Base-by-base conservation (phyloP, 176 grass and related monocot genomes). In the Phoenix dactylifera region DNA sequence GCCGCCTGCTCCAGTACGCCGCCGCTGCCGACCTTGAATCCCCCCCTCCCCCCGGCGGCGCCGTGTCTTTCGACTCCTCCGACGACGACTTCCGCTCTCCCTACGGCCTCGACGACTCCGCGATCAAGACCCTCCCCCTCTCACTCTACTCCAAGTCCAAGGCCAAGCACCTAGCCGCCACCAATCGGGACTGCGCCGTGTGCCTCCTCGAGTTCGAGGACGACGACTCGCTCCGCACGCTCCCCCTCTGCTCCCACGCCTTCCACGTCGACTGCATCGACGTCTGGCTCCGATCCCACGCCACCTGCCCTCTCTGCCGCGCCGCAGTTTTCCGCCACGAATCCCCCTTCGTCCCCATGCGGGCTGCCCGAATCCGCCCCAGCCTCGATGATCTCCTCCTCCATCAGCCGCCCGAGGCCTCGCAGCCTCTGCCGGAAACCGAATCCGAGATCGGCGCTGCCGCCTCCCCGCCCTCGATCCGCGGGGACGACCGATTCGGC, bases 251-350 rank as follows among this genome's bases (percentile, higher is more conserved):
- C 65, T 85, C 78, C 62, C 92, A 97, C 76, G 87, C 92, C 1
- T 97, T 97, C 71, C 92, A 97, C 79, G 84, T 75, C 18, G 87
- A 97, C 72, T 97, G 87, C 84, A 76, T 97, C 65, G 87, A 97
- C 72, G 81, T 91, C 49, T 97, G 92, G 92, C 84, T 97, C 58
- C 75, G 84, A 22, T 89, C 84, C 7, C 87, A 91, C 22, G 87
- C 86, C 49, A 86, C 83, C 16, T 95, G 90, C 78, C 86, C 83
- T 18, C 90, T 95, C 32, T 95, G 83, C 64, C 86, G 86, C 64
- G 70, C 86, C 64, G 80, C 83, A 9, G 90, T 89, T 28, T 66
- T 24, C 50, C 81, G 4, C 64, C 83, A 15, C 62, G 73, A 59
- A 28, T 82, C 65, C 26, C 72, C 52, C 19, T 82, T 82, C 66